Conservation (phyloP, 352 stramenopile genomes). For the Pythium rishiriense region DNA sequence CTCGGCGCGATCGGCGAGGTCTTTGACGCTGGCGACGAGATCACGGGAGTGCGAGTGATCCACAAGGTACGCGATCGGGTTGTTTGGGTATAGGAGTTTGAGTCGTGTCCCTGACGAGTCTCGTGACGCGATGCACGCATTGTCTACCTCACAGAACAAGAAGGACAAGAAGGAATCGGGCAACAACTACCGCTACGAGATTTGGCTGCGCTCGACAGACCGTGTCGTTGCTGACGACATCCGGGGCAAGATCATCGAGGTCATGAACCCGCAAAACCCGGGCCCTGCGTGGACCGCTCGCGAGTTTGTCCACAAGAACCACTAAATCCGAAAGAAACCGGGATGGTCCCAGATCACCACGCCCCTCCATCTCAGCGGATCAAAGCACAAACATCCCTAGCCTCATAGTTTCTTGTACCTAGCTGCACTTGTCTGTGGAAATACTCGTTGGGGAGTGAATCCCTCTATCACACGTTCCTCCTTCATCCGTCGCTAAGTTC, state of each 20-base stretch:
- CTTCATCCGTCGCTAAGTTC: not conserved
- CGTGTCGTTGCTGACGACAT: constrained; percentile 73
- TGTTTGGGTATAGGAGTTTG: not conserved
- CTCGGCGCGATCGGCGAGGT: constrained; percentile 89
- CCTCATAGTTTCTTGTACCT: not conserved
- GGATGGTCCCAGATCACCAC: no score
- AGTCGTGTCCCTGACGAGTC: not conserved
- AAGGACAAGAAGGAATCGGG: constrained; percentile 71
- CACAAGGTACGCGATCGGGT: constrained; percentile 67
- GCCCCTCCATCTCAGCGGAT: no score
- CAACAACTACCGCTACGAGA: constrained; percentile 87
- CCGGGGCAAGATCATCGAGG: constrained; percentile 61
- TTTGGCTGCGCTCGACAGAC: constrained; percentile 73
- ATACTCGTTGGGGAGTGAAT: not conserved
- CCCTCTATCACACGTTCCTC: not conserved
- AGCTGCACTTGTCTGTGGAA: not conserved
- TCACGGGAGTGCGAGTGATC: constrained; percentile 90
- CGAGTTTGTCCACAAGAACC: constrained; percentile 84
- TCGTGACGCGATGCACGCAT: not conserved
- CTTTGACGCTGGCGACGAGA: constrained; percentile 83
- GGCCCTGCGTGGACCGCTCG: constrained; percentile 46
- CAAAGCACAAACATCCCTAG: no score
- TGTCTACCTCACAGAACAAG: constrained; percentile 58
- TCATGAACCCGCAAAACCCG: constrained; percentile 65
- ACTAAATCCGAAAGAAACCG: constrained; percentile 53